Conservation (phyloP, 768 basidiomycete species). For the Stropharia rugosoannulata region DNA sequence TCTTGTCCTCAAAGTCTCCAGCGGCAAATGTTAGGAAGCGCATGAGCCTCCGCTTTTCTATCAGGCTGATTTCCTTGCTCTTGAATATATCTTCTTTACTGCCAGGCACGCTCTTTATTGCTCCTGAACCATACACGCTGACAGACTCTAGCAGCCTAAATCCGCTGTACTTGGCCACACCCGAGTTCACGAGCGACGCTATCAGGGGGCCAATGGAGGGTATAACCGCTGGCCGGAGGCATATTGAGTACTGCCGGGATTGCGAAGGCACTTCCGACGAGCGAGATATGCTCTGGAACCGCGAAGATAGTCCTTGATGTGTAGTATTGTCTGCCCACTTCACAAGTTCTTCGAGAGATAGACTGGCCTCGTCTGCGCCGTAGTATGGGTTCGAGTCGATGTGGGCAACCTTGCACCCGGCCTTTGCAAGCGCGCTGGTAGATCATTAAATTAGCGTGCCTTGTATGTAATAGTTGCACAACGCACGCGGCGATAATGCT, state of each 20-base stretch:
- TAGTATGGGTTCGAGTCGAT: conserved; percentile 85
- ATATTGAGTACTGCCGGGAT: conserved; percentile 80
- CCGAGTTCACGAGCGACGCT: conserved; percentile 73
- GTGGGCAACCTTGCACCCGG: conserved; percentile 86
- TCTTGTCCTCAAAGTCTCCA: conserved; percentile 66
- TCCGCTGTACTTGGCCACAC: conserved; percentile 88
- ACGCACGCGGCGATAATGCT: conserved; percentile 89
- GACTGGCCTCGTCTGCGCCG: conserved; percentile 77
- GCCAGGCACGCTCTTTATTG: conserved; percentile 71
- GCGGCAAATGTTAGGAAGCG: conserved; percentile 84
- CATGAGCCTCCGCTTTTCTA: conserved; percentile 91
- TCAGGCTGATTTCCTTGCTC: conserved; percentile 66
- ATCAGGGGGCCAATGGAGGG: conserved; percentile 80
- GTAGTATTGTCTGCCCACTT: conserved; percentile 55
- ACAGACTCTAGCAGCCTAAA: conserved; percentile 81
- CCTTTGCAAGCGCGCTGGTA: conserved; percentile 81
- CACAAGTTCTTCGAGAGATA: conserved; percentile 79
- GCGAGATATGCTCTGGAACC: conserved; percentile 44
- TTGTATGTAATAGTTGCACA: conserved; percentile 9
- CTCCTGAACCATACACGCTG: conserved; percentile 51
- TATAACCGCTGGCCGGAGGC: conserved; percentile 80
- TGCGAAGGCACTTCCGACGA: conserved; percentile 46
- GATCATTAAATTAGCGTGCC: conserved; percentile 1
- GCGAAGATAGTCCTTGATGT: conserved; percentile 20
- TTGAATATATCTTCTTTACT: conserved; percentile 95